Evolutionary conservation across 305 asterid genomes (phyloP).

Genomic region (Lippia alba): DNA sequence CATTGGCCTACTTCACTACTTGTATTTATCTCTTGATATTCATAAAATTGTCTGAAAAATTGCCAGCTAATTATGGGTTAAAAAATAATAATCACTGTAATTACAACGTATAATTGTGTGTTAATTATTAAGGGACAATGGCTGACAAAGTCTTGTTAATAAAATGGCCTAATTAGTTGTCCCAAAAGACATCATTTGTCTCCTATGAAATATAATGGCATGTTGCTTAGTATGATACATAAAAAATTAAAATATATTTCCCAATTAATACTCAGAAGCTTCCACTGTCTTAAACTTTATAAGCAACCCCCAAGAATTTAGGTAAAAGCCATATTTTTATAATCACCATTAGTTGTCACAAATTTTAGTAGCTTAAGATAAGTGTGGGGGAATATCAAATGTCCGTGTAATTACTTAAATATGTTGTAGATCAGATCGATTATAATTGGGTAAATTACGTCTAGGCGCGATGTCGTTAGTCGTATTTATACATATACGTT

Average conservation of each 20-base stretch:
- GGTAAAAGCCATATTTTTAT: not conserved
- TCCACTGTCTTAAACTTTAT: conserved; percentile 16
- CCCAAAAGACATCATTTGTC: conserved; percentile 11
- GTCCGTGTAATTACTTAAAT: no score
- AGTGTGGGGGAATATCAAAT: no score
- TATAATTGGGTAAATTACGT: no score
- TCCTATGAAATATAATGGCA: conserved; percentile 32
- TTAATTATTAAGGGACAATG: conserved; percentile 27
- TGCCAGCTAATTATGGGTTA: conserved; percentile 34
- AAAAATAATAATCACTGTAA: conserved; percentile 10
- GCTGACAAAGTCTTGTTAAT: conserved; percentile 33
- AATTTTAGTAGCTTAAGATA: no score
- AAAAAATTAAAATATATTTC: not conserved
- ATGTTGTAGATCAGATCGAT: no score
- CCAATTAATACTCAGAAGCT: conserved; percentile 22
- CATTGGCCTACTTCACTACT: no score
- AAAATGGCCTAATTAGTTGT: not conserved
- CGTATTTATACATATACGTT: no score
- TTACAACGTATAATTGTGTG: not conserved
- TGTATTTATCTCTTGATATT: no score
- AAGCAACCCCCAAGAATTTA: conserved; percentile 32
- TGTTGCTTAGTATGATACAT: conserved; percentile 11
- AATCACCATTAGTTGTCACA: no score
- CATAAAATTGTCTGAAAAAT: conserved; percentile 4
- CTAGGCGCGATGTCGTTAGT: no score